A percentile compares a stretch with the other conserved stretches of the same genome.
Evolutionary conservation across 805 yeast genomes (phyloP).

Genomic region (Zygosaccharomyces gambellarensis): DNA sequence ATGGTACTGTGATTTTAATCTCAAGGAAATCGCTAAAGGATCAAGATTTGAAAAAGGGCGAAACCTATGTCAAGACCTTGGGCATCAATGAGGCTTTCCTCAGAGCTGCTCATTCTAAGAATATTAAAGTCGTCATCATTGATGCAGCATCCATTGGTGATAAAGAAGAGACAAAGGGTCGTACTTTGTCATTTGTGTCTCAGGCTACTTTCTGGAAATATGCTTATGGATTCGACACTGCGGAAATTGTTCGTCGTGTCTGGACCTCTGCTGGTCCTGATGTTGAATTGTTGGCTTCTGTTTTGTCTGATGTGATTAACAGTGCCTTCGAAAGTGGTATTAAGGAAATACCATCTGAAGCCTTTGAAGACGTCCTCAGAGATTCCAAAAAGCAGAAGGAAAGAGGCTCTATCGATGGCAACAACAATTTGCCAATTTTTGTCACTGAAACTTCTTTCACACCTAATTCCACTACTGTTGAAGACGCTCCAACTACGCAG

Average conservation of each 20-base stretch:
- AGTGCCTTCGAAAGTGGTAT: conserved; percentile 47
- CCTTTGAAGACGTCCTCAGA: conserved; percentile 23
- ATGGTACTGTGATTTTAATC: conserved; percentile 49
- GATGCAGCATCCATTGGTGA: conserved; percentile 63
- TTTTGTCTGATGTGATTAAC: conserved; percentile 59
- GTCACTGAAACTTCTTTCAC: conserved; percentile 60
- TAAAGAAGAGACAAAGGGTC: conserved; percentile 67
- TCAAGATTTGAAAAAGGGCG: conserved; percentile 34
- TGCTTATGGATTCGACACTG: conserved; percentile 50
- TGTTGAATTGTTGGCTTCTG: conserved; percentile 73
- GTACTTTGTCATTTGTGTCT: conserved; percentile 65
- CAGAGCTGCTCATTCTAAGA: conserved; percentile 47
- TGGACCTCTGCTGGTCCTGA: conserved; percentile 78
- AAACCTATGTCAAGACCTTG: conserved; percentile 48
- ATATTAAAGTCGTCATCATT: conserved; percentile 49
- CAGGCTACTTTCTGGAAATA: conserved; percentile 79
- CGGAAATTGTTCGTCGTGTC: conserved; percentile 68
- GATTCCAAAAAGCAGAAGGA: conserved; percentile 36
- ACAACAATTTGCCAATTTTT: conserved; percentile 44
- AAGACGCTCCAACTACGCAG: conserved; percentile 38
- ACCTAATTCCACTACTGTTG: conserved; percentile 51
- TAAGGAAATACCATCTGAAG: conserved; percentile 36
- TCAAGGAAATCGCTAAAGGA: conserved; percentile 31
- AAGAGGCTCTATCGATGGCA: conserved; percentile 34
- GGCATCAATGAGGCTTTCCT: conserved; percentile 46